Percentiles rank a stretch among this genome's conserved stretches.
Conservation (phyloP, 345 rosid species). For the Eutrema yunnanense region DNA sequence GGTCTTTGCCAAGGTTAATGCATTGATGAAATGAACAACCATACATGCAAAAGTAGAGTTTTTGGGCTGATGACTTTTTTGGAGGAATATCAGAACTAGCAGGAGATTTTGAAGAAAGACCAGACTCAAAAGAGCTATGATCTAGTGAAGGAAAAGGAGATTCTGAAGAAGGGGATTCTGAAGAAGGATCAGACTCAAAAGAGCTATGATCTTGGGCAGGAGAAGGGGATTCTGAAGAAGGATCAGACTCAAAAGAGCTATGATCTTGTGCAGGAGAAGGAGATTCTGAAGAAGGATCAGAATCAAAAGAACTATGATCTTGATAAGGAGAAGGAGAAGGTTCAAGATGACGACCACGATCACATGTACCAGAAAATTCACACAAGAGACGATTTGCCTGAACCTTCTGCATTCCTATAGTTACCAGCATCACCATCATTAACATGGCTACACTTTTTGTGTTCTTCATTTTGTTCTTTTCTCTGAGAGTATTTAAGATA, state of each 20-base stretch:
- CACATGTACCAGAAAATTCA: background rate
- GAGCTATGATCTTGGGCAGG: background rate
- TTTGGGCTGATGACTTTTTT: no score
- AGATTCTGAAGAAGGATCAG: background rate
- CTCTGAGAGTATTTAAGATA: no score
- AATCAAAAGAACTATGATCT: background rate
- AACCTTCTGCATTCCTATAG: conserved; percentile 1
- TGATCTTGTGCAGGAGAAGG: background rate
- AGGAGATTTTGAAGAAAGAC: background rate
- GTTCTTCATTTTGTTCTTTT: background rate
- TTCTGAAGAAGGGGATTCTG: background rate
- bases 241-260: background rate
- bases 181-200: no score
- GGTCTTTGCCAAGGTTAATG: no score
- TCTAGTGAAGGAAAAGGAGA: background rate
- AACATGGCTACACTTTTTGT: conserved; percentile 10
- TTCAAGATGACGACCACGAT: background rate
- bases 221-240: background rate
- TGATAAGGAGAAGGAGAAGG: background rate
- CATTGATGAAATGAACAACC: background rate
- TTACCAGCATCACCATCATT: conserved; percentile 2
- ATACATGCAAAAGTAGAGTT: no score
- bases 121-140: background rate
- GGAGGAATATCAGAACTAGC: background rate
- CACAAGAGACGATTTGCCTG: background rate